A percentile compares a stretch with the other conserved stretches of the same genome.
These are phyloP conservation scores for Coniochaeta sp. DNA, from an alignment of 2,329 filamentous ascomycete genomes.

Conservation along the genomic window DNA sequence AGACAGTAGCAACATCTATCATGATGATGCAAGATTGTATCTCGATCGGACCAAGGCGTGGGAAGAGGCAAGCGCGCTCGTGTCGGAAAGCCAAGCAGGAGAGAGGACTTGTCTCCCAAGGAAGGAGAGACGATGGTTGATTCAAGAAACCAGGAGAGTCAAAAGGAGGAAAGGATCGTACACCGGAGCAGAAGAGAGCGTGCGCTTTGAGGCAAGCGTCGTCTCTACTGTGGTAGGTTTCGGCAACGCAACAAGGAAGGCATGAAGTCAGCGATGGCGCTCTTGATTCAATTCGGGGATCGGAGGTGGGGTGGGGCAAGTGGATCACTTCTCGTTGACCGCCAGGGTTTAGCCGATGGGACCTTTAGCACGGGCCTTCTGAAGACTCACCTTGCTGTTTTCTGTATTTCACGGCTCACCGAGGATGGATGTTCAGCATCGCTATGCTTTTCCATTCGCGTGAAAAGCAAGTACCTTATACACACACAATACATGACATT, in stretches of 20 bases:
- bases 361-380: neutral
- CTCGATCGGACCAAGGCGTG: neutral
- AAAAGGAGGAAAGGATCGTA: neutral
- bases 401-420: no score
- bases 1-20: neutral
- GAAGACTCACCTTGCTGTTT: neutral
- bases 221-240: conserved; percentile 1
- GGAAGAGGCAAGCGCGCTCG: neutral
- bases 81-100: neutral
- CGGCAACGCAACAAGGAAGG: neutral
- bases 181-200: neutral
- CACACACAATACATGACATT: no score
- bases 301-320: neutral
- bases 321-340: neutral
- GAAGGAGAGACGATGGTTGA: neutral
- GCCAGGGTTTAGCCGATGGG: neutral
- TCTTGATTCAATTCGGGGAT: conserved; percentile 1
- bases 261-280: conserved; percentile 2
- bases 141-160: neutral
- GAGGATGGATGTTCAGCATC: no score
- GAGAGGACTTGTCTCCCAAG: neutral
- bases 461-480: no score
- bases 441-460: no score
- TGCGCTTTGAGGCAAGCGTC: neutral
- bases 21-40: conserved; percentile 4